Evolutionary conservation across 371 early-diverging fungal genomes (phyloP), one percentile per base, ranked within the genome.

Genomic region (Entomophthora muscae): DNA sequence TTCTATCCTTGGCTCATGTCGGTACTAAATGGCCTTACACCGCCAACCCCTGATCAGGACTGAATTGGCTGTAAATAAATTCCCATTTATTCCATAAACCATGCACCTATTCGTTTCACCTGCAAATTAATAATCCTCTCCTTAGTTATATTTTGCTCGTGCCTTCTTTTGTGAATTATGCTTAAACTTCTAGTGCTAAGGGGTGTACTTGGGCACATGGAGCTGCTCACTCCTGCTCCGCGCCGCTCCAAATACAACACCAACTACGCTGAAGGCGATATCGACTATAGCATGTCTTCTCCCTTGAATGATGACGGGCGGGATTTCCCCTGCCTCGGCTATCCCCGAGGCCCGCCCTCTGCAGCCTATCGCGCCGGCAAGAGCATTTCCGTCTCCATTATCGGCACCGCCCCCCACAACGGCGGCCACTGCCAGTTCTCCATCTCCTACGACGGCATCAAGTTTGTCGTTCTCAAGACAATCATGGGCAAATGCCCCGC

Each of bases 381-480:
- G 1, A 24, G 23, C 3, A 62, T 62, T 13, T 26, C 32, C 3
- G 24, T 53, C 1, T 13, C 2, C 1, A 24, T 62, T 26, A 29
- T 2, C 24, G 62, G 62, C 22, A 13, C 1, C 10, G 32, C 53
- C 28, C 17, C 32, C 1, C 65, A 65, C 28, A 59, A 53, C n/a
- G 65, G 65, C 1, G 65, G 65, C 7, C 65, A 65, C 54, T 65
- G 65, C 28, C 65, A 65, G 24, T 65, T 65, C 31, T 51, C 54
- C 31, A 28, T 65, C 1, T 54, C 61, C 23, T 65, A 61, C 32
- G 65, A 65, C 23, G 55, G 61, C 22, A 26, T 52, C 27, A 65
- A 51, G 5, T 61, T 60, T 54, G 65, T 65, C 1, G 65, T 61
- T 10, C 22, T 65, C 12, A 61, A 65, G 28, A 56, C 57, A 12